phyloP scores from a whole-genome alignment of 73 alveolate species.

The Paramecium sexaurelia region DNA sequence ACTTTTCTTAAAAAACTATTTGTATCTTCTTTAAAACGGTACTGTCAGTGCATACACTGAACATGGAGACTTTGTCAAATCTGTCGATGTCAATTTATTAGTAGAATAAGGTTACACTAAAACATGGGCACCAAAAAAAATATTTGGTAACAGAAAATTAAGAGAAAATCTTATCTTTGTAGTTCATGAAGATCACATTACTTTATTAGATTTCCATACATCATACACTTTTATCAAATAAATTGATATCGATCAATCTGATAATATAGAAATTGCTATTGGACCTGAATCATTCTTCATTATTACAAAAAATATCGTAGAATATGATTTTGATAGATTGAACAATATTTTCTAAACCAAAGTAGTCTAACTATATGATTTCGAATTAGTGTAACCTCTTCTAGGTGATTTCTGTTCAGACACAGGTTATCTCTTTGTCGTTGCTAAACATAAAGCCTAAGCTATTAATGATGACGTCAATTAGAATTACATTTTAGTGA shows the following conservation, averaged over 20 bases:
- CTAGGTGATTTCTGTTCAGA: slow-evolving; percentile 37
- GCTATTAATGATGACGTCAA: not conserved
- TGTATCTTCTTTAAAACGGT: not conserved
- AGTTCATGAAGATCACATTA: not conserved
- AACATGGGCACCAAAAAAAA: not conserved
- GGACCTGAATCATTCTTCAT: not conserved
- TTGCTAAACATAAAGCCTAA: not conserved
- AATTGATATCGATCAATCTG: not conserved
- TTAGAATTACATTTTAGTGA: not conserved
- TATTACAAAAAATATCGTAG: not conserved
- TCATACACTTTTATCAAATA: not conserved
- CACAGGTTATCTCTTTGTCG: not conserved
- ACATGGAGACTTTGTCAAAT: not conserved
- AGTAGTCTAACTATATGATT: not conserved
- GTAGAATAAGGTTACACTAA: not conserved
- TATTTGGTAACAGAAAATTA: slow-evolving; percentile 16
- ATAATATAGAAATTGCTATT: not conserved
- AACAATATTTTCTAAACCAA: not conserved
- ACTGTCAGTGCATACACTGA: not conserved
- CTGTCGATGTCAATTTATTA: not conserved
- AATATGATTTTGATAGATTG: not conserved
- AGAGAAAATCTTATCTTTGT: slow-evolving; percentile 1
- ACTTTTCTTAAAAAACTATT: not conserved
- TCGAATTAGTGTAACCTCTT: not conserved
- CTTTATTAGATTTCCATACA: not conserved